Percentiles rank a stretch among this genome's conserved stretches.
These are phyloP conservation scores for Populus tremula DNA, from an alignment of 345 rosid genomes.

Conservation along the genomic window DNA sequence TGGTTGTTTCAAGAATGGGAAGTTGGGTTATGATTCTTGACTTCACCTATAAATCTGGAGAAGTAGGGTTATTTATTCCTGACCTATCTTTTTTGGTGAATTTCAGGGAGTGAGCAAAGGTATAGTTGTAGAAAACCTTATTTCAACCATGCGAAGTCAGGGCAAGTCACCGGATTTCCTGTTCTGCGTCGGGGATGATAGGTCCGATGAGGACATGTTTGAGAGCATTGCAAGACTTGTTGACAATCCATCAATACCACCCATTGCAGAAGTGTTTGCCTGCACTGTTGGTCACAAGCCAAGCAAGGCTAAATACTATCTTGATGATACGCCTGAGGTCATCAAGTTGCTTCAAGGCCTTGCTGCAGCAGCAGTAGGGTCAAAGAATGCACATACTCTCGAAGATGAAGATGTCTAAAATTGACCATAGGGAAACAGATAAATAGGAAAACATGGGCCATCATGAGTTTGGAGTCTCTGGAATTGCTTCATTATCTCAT, in stretches of 20 bases:
- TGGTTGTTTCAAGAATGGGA: background rate
- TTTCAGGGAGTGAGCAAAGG: slow-evolving; percentile 80
- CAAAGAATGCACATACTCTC: slow-evolving; percentile 11
- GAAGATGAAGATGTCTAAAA: background rate
- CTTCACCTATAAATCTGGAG: background rate
- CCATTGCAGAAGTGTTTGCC: slow-evolving; percentile 55
- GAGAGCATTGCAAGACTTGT: slow-evolving; percentile 46
- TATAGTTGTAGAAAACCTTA: slow-evolving; percentile 53
- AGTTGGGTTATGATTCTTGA: background rate
- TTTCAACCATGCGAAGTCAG: slow-evolving; percentile 45
- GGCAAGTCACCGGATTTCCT: slow-evolving; percentile 65
- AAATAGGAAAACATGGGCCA: background rate
- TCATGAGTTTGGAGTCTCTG: background rate
- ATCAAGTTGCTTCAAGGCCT: slow-evolving; percentile 57
- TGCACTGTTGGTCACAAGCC: slow-evolving; percentile 89
- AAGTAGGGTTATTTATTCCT: background rate
- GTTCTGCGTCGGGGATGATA: slow-evolving; percentile 77
- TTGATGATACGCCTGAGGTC: slow-evolving; percentile 62
- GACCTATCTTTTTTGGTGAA: slow-evolving; percentile 7
- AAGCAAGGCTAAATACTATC: slow-evolving; percentile 80
- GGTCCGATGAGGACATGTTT: slow-evolving; percentile 87
- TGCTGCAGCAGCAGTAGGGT: slow-evolving; percentile 32
- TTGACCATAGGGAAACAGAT: background rate
- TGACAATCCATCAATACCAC: slow-evolving; percentile 42
- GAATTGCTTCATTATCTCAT: background rate